Conservation (phyloP, 2,329 filamentous ascomycete genomes). For the Fusarium pseudoanthophilum region DNA sequence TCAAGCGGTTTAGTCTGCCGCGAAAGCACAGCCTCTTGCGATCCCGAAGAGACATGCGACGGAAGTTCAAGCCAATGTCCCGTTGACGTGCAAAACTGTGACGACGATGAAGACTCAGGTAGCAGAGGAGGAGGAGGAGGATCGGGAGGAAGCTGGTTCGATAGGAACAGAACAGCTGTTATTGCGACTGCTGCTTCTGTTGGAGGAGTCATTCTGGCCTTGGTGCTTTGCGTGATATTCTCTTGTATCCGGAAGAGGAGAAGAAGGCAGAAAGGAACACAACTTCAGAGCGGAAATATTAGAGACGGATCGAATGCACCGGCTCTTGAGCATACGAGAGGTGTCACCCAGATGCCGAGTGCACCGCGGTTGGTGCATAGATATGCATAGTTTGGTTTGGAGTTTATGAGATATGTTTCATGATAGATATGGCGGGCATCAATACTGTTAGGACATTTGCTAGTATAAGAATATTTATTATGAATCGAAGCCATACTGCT, state of each 20-base stretch:
- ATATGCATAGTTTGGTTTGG: slow-evolving; percentile 13
- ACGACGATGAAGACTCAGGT: neutral
- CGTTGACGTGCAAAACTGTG: slow-evolving; percentile 13
- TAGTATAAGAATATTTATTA: too few species aligned
- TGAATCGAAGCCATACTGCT: neutral
- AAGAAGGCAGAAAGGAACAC: neutral
- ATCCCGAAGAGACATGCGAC: slow-evolving; percentile 23
- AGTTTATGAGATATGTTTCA: neutral
- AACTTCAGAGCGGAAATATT: slow-evolving; percentile 2
- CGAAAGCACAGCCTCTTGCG: slow-evolving; percentile 11
- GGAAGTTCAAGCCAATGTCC: slow-evolving; percentile 19
- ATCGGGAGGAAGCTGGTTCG: slow-evolving; percentile 14
- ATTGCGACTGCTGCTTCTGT: slow-evolving; percentile 23
- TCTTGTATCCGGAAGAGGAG: slow-evolving; percentile 12
- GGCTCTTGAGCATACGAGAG: neutral
- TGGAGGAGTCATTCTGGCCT: slow-evolving; percentile 7
- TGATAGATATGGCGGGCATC: neutral
- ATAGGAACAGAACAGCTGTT: slow-evolving; percentile 27
- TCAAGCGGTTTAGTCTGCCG: slow-evolving; percentile 4
- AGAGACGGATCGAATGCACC: slow-evolving; percentile 1
- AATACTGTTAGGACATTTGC: neutral
- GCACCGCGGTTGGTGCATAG: slow-evolving; percentile 13
- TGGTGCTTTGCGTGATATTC: neutral
- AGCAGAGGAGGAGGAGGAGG: neutral
- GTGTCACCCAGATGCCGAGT: neutral